Percentiles rank a stretch among this genome's conserved stretches.
Conservation (phyloP, 1,284 basidiomycete genomes). For the Ceratobasidium theobromae region DNA sequence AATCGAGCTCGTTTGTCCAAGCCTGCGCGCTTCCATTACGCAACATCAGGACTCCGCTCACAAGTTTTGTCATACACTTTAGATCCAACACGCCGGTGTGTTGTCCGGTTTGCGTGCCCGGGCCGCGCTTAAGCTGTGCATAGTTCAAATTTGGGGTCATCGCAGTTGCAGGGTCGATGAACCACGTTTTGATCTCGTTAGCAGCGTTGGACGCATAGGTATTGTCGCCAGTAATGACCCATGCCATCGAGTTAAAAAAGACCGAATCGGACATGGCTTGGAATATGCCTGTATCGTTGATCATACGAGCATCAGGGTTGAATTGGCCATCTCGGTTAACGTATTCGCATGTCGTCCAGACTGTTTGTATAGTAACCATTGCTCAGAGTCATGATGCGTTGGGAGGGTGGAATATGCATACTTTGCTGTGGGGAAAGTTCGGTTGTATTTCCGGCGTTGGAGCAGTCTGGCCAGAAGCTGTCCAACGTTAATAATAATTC, state of each 20-base stretch:
- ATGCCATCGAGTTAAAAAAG: constrained; percentile 43
- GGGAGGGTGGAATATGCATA: constrained; percentile 22
- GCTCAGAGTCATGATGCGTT: not conserved
- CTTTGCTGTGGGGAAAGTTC: constrained; percentile 35
- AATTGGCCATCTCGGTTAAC: constrained; percentile 42
- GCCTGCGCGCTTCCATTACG: constrained; percentile 31
- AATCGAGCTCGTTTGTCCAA: constrained; percentile 39
- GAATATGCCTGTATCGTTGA: constrained; percentile 41
- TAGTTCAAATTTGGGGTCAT: constrained; percentile 46
- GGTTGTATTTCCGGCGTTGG: constrained; percentile 36
- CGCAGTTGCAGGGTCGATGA: constrained; percentile 41
- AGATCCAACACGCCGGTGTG: constrained; percentile 41
- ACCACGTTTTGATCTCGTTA: constrained; percentile 39
- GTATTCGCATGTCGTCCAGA: constrained; percentile 38
- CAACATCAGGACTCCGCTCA: constrained; percentile 39
- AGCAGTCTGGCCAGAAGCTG: constrained; percentile 36
- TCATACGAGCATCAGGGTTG: constrained; percentile 43
- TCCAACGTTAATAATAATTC: not conserved
- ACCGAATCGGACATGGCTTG: constrained; percentile 41
- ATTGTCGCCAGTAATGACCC: constrained; percentile 40
- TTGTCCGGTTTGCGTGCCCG: constrained; percentile 34
- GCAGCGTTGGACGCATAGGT: constrained; percentile 35
- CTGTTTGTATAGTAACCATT: constrained; percentile 3
- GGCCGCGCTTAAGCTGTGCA: constrained; percentile 44
- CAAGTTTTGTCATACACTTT: constrained; percentile 39